These are phyloP conservation scores for Biancaea sappan DNA, from an alignment of 306 rosid genomes.

Conservation along the genomic window DNA sequence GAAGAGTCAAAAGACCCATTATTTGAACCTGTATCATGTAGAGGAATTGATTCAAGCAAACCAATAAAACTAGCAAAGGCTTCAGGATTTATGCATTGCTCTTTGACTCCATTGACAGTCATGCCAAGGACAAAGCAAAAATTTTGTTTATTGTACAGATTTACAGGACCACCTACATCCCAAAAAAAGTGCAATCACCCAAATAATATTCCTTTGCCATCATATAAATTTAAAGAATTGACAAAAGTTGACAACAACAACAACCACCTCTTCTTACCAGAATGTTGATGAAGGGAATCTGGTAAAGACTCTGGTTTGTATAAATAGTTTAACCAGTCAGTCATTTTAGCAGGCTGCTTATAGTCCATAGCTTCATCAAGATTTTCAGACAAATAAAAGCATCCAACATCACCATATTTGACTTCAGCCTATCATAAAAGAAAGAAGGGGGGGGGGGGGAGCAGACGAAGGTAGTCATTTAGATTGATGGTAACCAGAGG, in stretches of 20 bases:
- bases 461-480: constrained; percentile 24
- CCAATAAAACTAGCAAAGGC: constrained; percentile 81
- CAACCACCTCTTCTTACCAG: constrained; percentile 59
- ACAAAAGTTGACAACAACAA: neutral
- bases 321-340: constrained; percentile 51
- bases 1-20: constrained; percentile 71
- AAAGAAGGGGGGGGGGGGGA: too few species aligned
- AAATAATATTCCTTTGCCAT: constrained; percentile 20
- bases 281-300: constrained; percentile 49
- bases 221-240: constrained; percentile 12
- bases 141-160: constrained; percentile 68
- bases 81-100: constrained; percentile 83
- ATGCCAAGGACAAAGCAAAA: constrained; percentile 74
- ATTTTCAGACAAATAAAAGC: constrained; percentile 87
- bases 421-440: constrained; percentile 70
- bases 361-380: constrained; percentile 65
- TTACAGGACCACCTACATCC: constrained; percentile 63
- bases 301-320: constrained; percentile 71
- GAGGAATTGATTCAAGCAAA: constrained; percentile 89
- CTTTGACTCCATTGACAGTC: constrained; percentile 52
- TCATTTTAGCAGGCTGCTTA: constrained; percentile 46
- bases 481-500: constrained; percentile 26
- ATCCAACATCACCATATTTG: constrained; percentile 67
- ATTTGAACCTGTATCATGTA: constrained; percentile 62
- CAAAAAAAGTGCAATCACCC: constrained; percentile 29